Conservation (phyloP, 2,329 filamentous ascomycete genomes). For the Coleophoma cylindrospora region DNA sequence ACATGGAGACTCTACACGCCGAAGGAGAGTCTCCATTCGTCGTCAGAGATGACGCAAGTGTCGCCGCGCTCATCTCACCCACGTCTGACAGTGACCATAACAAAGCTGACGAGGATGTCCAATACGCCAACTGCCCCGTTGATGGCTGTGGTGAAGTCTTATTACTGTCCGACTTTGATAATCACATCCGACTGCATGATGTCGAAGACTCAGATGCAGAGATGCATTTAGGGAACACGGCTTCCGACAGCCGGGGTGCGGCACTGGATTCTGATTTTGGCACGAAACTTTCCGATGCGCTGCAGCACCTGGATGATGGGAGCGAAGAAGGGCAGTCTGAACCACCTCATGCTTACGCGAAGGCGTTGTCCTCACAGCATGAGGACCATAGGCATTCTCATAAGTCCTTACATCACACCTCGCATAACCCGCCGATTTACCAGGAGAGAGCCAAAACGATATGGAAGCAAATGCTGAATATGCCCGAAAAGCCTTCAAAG, state of each 20-base stretch:
- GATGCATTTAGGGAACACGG: conserved; percentile 3
- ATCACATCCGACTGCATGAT: conserved; percentile 53
- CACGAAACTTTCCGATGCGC: conserved; percentile 17
- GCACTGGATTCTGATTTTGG: conserved; percentile 10
- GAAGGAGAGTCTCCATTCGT: conserved; percentile 26
- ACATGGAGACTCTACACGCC: conserved; percentile 25
- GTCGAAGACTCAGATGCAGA: conserved; percentile 13
- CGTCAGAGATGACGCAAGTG: conserved; percentile 19
- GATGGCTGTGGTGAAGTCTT: conserved; percentile 57
- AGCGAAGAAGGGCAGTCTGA: not conserved
- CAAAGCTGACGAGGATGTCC: conserved; percentile 20
- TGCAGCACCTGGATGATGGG: conserved; percentile 16
- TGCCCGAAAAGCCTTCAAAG: conserved; percentile 10
- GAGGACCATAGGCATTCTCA: no score
- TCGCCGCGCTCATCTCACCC: conserved; percentile 8
- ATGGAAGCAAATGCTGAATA: conserved; percentile 27
- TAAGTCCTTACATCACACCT: no score
- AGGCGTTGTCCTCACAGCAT: no score
- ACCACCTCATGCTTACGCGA: no score
- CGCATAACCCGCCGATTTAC: conserved; percentile 5
- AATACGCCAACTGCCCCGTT: conserved; percentile 48
- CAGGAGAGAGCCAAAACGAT: conserved; percentile 18
- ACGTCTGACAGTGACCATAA: not conserved
- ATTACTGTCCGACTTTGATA: conserved; percentile 44
- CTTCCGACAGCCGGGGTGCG: conserved; percentile 7